Base-by-base conservation (phyloP, 805 yeast genomes). In the Candida oleophila region DNA sequence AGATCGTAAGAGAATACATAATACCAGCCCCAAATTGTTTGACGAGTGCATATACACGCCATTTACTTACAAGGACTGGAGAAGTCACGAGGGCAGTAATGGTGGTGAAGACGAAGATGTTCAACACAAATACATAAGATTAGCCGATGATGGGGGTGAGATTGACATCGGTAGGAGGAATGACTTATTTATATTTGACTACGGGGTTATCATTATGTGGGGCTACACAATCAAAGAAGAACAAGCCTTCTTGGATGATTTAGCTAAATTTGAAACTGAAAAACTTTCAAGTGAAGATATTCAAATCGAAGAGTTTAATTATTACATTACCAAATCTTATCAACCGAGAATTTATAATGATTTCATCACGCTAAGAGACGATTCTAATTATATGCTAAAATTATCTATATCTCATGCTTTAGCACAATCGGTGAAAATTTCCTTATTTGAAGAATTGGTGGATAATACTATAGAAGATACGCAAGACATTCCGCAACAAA, bases 201-300 rank as follows among this genome's bases (percentile, higher is more conserved):
- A 94, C 65, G 99, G 99, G 18, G 99, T 94, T n/a, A 83, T 89
- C 28, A 96, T 94, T 1, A 69, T 94, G 72, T 94, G 99, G 99
- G 99, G 99, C 0, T 94, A 89, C 59, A 81, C 89, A 1, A 77
- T 82, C 45, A 77, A 82, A 44, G 98, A 94, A 65, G 99, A 94
- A 61, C 73, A 74, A 44, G 82, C 89, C 43, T 88, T 94, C 55
- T 68, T 94, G 46, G 78, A 77, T 43, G 97, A 92, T 59, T 69
- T 94, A 54, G 96, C 92, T n/a, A 82, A 81, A 50, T 94, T 91
- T 65, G 99, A 87, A 60, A 85, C 81, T 59, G 99, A 94, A 61
- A 94, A 94, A 64, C 74, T 94, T 32, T 87, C 96, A 0, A 82
- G 81, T 41, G 97, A 89, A 60, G 98, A 94, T 65, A 85, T 92